These are phyloP conservation scores for Lumnitzera littorea DNA, from an alignment of 345 rosid genomes.

Conservation along the genomic window DNA sequence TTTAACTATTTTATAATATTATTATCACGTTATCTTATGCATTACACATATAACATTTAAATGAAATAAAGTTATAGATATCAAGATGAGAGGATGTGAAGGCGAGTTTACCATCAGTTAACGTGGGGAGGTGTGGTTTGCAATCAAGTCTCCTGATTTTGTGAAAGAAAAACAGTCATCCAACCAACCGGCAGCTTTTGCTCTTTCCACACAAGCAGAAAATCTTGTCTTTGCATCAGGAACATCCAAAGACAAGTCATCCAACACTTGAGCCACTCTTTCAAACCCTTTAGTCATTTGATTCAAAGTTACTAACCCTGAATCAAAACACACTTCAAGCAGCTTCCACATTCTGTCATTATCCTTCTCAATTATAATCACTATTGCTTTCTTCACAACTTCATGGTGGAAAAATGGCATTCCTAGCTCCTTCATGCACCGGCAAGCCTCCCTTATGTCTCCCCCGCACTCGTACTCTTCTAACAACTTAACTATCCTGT, in stretches of 20 bases:
- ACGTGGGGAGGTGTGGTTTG: constrained; percentile 23
- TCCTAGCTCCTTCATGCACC: constrained; percentile 73
- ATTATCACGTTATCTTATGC: too few species aligned
- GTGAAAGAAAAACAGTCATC: constrained; percentile 37
- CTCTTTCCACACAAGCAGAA: constrained; percentile 40
- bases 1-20: too few species aligned
- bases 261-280: constrained; percentile 59
- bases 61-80: too few species aligned
- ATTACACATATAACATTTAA: too few species aligned
- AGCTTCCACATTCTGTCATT: constrained; percentile 50
- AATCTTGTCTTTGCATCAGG: constrained; percentile 68
- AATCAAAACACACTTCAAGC: constrained; percentile 43
- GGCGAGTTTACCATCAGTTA: background rate
- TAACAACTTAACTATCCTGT: constrained; percentile 52
- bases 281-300: constrained; percentile 80
- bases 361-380: constrained; percentile 53
- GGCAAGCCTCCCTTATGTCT: constrained; percentile 57
- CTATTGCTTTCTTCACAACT: constrained; percentile 65
- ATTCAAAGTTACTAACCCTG: constrained; percentile 64
- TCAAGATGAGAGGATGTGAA: too few species aligned
- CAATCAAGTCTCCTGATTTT: constrained; percentile 24
- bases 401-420: constrained; percentile 92
- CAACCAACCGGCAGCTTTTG: constrained; percentile 60
- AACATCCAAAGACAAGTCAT: constrained; percentile 73
- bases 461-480: constrained; percentile 86